phyloP scores from a whole-genome alignment of 1,139 yeast species.

The Debaryomyces nepalensis region DNA sequence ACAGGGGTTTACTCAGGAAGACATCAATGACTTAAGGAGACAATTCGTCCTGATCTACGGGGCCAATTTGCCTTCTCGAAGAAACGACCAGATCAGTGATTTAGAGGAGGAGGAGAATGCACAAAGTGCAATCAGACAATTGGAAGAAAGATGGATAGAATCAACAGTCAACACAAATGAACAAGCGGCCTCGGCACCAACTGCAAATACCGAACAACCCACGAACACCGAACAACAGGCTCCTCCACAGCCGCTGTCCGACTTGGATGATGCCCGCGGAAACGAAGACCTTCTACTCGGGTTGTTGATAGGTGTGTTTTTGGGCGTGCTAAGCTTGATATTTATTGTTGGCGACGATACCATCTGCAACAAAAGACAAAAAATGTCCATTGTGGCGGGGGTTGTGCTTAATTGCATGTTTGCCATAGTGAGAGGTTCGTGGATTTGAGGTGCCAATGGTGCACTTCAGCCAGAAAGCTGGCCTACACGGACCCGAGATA shows the following conservation, averaged over 20 bases:
- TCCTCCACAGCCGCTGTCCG: constrained; percentile 30
- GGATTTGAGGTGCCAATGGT: constrained; percentile 35
- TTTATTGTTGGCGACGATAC: constrained; percentile 60
- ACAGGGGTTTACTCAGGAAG: constrained; percentile 83
- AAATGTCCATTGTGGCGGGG: constrained; percentile 67
- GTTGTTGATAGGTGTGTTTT: constrained; percentile 60
- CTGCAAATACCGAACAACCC: constrained; percentile 13
- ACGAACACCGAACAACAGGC: constrained; percentile 16
- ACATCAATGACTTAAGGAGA: constrained; percentile 68
- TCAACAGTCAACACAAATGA: constrained; percentile 56
- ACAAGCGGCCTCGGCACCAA: constrained; percentile 14
- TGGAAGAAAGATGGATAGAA: constrained; percentile 93
- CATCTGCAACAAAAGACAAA: constrained; percentile 59
- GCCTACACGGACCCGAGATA: constrained; percentile 1
- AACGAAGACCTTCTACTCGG: constrained; percentile 70
- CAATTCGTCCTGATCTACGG: constrained; percentile 72
- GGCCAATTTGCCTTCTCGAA: constrained; percentile 15
- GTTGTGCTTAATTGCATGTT: constrained; percentile 60
- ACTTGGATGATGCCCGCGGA: constrained; percentile 41
- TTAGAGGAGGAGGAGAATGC: constrained; percentile 47
- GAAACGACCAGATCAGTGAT: constrained; percentile 37
- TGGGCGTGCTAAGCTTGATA: constrained; percentile 65
- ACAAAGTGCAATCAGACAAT: constrained; percentile 52
- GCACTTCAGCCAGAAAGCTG: too few species aligned
- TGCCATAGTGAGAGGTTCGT: constrained; percentile 57